Evolutionary conservation across 2,329 filamentous ascomycete species (phyloP).

Genomic region (Spiromastix sp.): DNA sequence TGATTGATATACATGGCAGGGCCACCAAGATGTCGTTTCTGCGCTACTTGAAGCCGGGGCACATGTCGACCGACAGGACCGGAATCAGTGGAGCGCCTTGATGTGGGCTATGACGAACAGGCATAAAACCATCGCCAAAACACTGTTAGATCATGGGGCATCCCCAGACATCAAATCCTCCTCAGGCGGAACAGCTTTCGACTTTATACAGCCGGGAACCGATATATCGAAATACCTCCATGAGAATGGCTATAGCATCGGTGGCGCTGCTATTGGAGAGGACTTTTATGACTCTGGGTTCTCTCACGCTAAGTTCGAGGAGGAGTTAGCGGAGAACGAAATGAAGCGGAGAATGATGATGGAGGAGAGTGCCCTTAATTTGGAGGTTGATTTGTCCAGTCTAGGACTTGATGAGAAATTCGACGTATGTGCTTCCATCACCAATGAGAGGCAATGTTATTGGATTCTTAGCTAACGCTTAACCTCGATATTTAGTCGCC

Average conservation of each 20-base stretch:
- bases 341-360: conserved; percentile 88
- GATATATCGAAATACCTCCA: conserved; percentile 95
- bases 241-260: conserved; percentile 73
- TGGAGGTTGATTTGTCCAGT: conserved; percentile 93
- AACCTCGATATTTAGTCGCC: conserved; percentile 33
- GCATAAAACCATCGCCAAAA: conserved; percentile 90
- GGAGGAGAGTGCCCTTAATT: conserved; percentile 95
- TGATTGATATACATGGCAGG: conserved; percentile 36
- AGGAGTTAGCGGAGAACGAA: conserved; percentile 94
- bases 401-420: conserved; percentile 92
- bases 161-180: conserved; percentile 95
- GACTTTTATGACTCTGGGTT: conserved; percentile 94
- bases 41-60: conserved; percentile 76
- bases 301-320: conserved; percentile 87
- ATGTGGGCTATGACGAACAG: conserved; percentile 99
- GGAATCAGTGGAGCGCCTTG: conserved; percentile 91
- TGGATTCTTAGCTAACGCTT: conserved; percentile 5
- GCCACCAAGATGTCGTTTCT: conserved; percentile 80
- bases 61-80: conserved; percentile 85
- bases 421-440: conserved; percentile 55
- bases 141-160: conserved; percentile 82
- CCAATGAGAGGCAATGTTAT: conserved; percentile 5
- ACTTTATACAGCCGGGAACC: conserved; percentile 90
- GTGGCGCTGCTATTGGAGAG: conserved; percentile 43
- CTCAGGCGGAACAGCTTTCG: conserved; percentile 84